These are phyloP conservation scores for Aschersonia sp. DNA, from an alignment of 2,329 filamentous ascomycete genomes.

Conservation along the genomic window DNA sequence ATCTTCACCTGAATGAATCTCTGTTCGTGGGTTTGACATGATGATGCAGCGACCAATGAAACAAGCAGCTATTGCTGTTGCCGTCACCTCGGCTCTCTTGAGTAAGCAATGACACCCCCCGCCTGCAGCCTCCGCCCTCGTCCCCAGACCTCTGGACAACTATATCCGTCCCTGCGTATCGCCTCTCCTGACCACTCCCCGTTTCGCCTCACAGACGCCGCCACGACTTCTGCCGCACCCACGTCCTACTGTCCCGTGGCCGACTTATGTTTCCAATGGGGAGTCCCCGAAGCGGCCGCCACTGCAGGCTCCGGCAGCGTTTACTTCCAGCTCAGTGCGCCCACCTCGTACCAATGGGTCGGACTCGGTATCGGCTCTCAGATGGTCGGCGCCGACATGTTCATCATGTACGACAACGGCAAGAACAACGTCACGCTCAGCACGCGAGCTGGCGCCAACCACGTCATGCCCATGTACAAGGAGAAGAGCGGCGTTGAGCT, in stretches of 20 bases:
- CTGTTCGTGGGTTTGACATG: background rate
- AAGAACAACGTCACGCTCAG: conserved; percentile 47
- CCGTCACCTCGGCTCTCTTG: background rate
- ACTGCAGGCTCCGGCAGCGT: conserved; percentile 37
- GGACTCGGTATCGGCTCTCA: conserved; percentile 38
- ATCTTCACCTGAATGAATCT: too few species aligned
- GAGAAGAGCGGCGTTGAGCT: conserved; percentile 31
- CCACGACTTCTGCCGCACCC: conserved; percentile 9
- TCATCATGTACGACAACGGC: conserved; percentile 47
- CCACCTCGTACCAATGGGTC: conserved; percentile 39
- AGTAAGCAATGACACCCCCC: background rate
- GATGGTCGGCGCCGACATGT: conserved; percentile 46
- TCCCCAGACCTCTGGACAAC: too few species aligned
- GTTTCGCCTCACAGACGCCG: background rate
- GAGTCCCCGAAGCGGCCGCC: conserved; percentile 34
- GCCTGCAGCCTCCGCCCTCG: too few species aligned
- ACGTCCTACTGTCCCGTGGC: conserved; percentile 25
- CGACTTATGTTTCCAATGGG: conserved; percentile 40
- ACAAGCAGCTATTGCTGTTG: background rate
- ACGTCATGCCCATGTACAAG: conserved; percentile 33
- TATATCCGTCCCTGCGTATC: too few species aligned
- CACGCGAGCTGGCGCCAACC: conserved; percentile 32
- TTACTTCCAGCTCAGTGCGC: conserved; percentile 46
- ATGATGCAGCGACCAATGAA: background rate
- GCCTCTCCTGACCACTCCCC: too few species aligned